Evolutionary conservation across 495 filamentous ascomycete genomes (phyloP).

Genomic region (Polyplosphaeria fusca): DNA sequence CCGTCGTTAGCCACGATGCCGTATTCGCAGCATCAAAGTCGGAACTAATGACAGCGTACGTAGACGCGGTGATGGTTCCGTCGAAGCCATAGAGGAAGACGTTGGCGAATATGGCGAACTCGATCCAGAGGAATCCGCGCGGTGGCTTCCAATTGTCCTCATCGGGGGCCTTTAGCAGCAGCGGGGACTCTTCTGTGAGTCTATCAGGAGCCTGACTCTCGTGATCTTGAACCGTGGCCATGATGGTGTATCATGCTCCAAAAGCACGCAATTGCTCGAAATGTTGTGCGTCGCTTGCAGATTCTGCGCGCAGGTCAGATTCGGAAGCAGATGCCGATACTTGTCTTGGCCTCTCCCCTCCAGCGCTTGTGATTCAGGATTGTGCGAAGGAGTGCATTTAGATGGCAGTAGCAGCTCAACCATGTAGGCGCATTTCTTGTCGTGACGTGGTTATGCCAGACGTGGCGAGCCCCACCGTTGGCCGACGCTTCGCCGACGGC

Average conservation of each 20-base stretch:
- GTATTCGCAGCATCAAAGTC: conserved; percentile 53
- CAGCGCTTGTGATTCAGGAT: no score
- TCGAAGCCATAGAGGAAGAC: conserved; percentile 66
- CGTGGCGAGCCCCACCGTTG: no score
- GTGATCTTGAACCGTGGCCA: conserved; percentile 4
- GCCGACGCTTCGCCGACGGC: no score
- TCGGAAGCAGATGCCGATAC: no score
- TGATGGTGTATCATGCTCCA: neutral
- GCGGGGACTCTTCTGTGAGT: conserved; percentile 41
- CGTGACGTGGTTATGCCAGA: no score
- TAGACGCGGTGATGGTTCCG: conserved; percentile 63
- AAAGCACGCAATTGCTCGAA: neutral
- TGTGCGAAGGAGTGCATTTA: no score
- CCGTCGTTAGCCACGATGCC: conserved; percentile 55
- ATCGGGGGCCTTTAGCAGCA: conserved; percentile 42
- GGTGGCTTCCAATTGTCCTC: conserved; percentile 43
- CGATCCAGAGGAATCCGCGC: conserved; percentile 46
- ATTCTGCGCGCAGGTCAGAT: neutral
- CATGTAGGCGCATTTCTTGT: no score
- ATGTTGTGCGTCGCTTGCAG: neutral
- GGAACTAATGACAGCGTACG: conserved; percentile 62
- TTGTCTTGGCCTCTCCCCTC: no score
- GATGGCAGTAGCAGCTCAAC: no score
- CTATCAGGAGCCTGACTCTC: neutral
- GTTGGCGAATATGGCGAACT: conserved; percentile 55